Base-by-base conservation (phyloP, 208 protist species). In the Acanthamoeba castellanii region DNA sequence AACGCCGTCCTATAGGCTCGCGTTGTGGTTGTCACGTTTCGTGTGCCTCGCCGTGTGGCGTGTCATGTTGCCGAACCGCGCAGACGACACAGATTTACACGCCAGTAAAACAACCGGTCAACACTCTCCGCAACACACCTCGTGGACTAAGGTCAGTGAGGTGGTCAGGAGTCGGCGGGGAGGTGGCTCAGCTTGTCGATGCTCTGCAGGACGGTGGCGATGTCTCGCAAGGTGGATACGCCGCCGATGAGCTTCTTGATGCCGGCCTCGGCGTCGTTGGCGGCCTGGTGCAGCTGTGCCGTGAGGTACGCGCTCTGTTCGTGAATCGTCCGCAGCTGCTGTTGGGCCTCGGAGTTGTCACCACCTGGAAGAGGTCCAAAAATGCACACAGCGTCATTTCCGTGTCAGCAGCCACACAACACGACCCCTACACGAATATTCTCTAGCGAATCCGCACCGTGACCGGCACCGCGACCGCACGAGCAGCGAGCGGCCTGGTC, bases 261-360 rank as follows among this genome's bases (percentile, higher is more conserved):
- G 9, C 87, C 61, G 6, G 57, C 61, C 61, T 92, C 87, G 37
- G 87, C 87, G n/a, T 92, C 87, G 59, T 92, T 92, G 61, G 87
- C 87, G 8, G 87, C 87, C 87, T 92, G 72, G 87, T 92, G 87
- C 14, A 92, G 87, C 87, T 92, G 87, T 27, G 37, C 6, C 30
- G 30, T 92, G 34, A 92, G 66, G 30, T 92, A 92, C 25, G 37
- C n/a, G 87, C 57, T 74, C 42, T 76, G 87, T 14, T 92, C 87
- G 66, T 92, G 32, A n/a, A 92, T 92, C 27, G 57, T 57, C n/a
- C 37, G 57, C 27, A 92, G 87, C 57, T 92, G 87, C 61, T 74
- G 84, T 5, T 90, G 74, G 6, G 57, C 50, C 50, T 89, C 82
- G 3, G n/a, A 9, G n/a, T 27, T 47, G 55, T 89, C 82, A 3